Evolutionary conservation across 129 eudicot genomes (phyloP).

Genomic region (Ambrosia artemisiifolia): DNA sequence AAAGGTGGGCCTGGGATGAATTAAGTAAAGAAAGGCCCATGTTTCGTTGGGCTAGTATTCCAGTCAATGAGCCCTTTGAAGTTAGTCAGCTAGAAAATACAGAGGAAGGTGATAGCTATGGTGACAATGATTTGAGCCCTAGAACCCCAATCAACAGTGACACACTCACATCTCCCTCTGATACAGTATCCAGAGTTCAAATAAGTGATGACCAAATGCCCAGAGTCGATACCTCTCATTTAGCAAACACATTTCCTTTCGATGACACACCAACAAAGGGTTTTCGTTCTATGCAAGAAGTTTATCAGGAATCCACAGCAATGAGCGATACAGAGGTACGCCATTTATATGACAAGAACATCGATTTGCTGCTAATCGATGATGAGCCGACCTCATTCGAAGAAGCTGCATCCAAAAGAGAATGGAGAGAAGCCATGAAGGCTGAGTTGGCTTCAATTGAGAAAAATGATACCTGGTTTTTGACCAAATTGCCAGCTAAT

Average conservation of each 20-base stretch:
- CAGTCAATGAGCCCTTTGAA: no score
- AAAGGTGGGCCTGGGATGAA: no score
- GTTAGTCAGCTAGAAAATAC: no score
- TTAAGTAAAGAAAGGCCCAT: no score
- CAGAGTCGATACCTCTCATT: no score
- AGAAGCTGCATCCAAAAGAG: neutral
- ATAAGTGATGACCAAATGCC: neutral
- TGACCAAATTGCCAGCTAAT: neutral
- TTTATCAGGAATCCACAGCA: neutral
- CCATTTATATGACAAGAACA: no score
- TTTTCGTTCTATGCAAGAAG: neutral
- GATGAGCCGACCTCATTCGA: neutral
- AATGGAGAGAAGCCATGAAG: neutral
- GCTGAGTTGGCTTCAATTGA: neutral
- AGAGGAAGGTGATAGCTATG: no score
- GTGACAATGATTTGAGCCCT: no score
- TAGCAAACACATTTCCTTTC: neutral
- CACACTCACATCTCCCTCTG: no score
- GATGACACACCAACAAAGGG: neutral
- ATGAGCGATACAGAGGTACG: neutral
- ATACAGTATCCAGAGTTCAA: neutral
- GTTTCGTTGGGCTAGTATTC: no score
- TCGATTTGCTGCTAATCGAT: neutral
- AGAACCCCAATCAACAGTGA: no score
- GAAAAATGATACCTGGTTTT: neutral